Percentiles rank a stretch among this genome's conserved stretches.
Evolutionary conservation across 2,329 filamentous ascomycete species (phyloP).

Genomic region (Penicillium sp.): DNA sequence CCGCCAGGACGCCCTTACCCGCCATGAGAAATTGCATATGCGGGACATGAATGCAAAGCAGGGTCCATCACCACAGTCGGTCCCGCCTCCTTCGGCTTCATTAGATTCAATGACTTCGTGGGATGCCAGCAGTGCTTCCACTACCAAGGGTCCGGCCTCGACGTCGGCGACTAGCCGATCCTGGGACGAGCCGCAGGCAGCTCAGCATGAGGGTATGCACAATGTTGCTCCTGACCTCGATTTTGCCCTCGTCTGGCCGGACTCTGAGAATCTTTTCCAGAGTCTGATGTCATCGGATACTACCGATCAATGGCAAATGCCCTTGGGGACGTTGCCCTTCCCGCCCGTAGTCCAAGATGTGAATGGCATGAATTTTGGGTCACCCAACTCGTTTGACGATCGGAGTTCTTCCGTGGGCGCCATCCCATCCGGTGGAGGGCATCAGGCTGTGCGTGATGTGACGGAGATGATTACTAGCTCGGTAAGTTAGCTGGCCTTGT

Average conservation of each 20-base stretch:
- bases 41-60: slow-evolving; percentile 37
- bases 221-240: slow-evolving; percentile 43
- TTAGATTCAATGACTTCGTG: slow-evolving; percentile 34
- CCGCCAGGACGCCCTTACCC: slow-evolving; percentile 53
- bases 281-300: slow-evolving; percentile 51
- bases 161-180: slow-evolving; percentile 31
- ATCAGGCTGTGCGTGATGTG: slow-evolving; percentile 54
- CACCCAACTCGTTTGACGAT: slow-evolving; percentile 47
- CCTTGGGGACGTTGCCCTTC: slow-evolving; percentile 50
- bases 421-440: slow-evolving; percentile 51
- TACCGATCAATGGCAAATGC: slow-evolving; percentile 52
- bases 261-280: slow-evolving; percentile 54
- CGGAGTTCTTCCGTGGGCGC: slow-evolving; percentile 44
- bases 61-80: slow-evolving; percentile 17
- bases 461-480: slow-evolving; percentile 53
- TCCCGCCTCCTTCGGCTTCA: slow-evolving; percentile 24
- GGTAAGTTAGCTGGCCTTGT: slow-evolving; percentile 35
- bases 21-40: slow-evolving; percentile 52
- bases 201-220: slow-evolving; percentile 32
- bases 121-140: slow-evolving; percentile 34
- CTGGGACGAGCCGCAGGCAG: slow-evolving; percentile 34
- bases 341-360: slow-evolving; percentile 40
- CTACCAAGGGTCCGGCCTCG: slow-evolving; percentile 26
- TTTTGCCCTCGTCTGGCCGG: slow-evolving; percentile 53
- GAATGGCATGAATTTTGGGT: slow-evolving; percentile 41